These are phyloP conservation scores for Aspergillus cejpii DNA, from an alignment of 2,329 filamentous ascomycete species.

Conservation along the genomic window DNA sequence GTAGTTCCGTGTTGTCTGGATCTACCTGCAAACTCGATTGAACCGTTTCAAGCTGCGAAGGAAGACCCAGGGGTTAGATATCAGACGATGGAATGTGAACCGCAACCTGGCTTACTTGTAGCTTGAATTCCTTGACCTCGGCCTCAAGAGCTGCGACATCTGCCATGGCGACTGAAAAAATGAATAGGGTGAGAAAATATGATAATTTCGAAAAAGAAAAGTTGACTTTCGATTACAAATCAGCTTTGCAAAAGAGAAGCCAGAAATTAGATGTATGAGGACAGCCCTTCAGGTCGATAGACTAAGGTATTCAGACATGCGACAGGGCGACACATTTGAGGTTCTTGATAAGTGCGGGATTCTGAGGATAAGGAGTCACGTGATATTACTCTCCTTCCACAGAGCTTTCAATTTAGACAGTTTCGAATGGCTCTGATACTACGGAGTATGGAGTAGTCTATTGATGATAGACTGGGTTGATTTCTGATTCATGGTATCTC, in stretches of 20 bases:
- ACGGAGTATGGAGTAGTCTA: too few relatives aligned
- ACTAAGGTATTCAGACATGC: too few relatives aligned
- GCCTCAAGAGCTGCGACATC: slow-evolving; percentile 41
- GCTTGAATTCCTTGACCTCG: slow-evolving; percentile 54
- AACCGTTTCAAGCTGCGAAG: slow-evolving; percentile 67
- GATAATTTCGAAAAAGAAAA: not conserved
- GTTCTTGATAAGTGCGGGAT: too few relatives aligned
- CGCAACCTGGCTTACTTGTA: slow-evolving; percentile 43
- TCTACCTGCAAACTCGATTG: slow-evolving; percentile 69
- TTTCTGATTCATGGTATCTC: too few relatives aligned
- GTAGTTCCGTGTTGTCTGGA: slow-evolving; percentile 70
- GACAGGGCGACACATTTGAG: too few relatives aligned
- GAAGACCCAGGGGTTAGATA: slow-evolving; percentile 8
- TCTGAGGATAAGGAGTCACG: too few relatives aligned
- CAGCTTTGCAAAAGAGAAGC: slow-evolving; percentile 1
- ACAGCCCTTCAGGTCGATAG: too few relatives aligned
- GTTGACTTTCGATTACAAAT: too few relatives aligned
- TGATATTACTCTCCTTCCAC: not conserved
- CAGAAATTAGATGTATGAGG: too few relatives aligned
- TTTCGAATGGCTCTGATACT: too few relatives aligned
- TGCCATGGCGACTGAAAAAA: slow-evolving; percentile 29
- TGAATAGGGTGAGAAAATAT: not conserved
- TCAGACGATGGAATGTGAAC: not conserved
- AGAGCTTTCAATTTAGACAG: not conserved
- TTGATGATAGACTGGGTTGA: too few relatives aligned